Base-by-base conservation (phyloP, 2,329 filamentous ascomycete genomes). In the Exophiala bonariae region DNA sequence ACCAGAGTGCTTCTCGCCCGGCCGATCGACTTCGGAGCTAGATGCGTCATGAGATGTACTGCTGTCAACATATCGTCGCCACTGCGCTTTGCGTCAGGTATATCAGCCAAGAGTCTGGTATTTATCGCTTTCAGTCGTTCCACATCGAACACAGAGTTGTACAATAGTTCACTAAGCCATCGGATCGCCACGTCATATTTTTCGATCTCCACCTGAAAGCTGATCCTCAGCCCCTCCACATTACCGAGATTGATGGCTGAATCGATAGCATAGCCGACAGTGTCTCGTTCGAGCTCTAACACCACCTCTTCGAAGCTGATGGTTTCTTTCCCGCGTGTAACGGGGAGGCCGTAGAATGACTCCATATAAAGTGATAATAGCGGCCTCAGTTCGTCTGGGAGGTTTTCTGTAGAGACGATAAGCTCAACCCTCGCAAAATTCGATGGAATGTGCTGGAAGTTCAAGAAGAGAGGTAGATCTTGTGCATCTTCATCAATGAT, bases 301-400 rank as follows among this genome's bases (percentile, higher is more conserved):
- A 97, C 90, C 3, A 97, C 88, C 53, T 96, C 82, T 65, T 97
- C 93, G 60, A 97, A 99, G 38, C 86, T 83, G 22, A 99, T 73
- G 18, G 79, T 80, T 63, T 89, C 77, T 34, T 88, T 90, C 59
- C 90, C 78, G 22, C 85, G 83, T 60, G 79, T 77, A 50, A 99
- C 85, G 2, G 92, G 93, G 0, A 90, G 89, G 63, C 89, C 92
- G 76, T 97, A 99, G 73, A 97, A 96, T 62, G 92, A 93, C 63
- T 91, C 88, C 22, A 83, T 84, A 62, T 95, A 97, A 32, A 97
- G 78, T 3, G 85, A 79, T 38, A 97, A 75, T 17, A 99, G 70
- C 3, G 93, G 93, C 63, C 92, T 90, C 49, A 92, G 78, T 54
- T 91, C 81, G n/a, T 86, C 78, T 0, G 91, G 89, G 1, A 96